A percentile compares a stretch with the other conserved stretches of the same genome.
Conservation (phyloP, 2,329 filamentous ascomycete species). For the Zymoseptoria pseudotritici region DNA sequence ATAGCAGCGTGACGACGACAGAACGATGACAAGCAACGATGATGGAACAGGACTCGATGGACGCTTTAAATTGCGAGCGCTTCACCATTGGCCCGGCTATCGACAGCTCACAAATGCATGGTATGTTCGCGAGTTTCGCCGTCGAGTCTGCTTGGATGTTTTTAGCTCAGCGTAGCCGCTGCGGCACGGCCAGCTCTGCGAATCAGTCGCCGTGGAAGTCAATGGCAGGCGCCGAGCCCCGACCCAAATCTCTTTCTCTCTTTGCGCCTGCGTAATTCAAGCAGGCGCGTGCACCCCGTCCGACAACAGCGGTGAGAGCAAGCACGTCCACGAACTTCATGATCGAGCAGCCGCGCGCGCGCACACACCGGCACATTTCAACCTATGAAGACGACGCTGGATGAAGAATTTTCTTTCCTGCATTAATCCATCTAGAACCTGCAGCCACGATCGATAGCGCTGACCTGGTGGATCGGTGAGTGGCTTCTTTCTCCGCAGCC, state of each 20-base stretch:
- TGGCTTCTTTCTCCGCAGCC: background rate
- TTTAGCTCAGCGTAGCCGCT: background rate
- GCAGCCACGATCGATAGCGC: background rate
- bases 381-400: slow-evolving; percentile 8
- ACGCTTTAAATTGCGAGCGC: background rate
- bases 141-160: background rate
- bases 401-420: slow-evolving; percentile 14
- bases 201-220: background rate
- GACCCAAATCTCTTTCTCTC: background rate
- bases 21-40: background rate
- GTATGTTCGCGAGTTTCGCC: background rate
- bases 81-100: background rate
- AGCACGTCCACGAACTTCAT: background rate
- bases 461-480: background rate
- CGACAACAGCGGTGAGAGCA: background rate
- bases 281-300: background rate
- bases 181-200: background rate
- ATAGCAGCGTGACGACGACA: background rate
- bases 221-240: too few species aligned
- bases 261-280: too few species aligned
- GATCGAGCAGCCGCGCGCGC: slow-evolving; percentile 1
- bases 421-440: slow-evolving; percentile 3
- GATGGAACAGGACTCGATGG: background rate
- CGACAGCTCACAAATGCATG: background rate
- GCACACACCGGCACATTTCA: background rate